Evolutionary conservation across 2,329 filamentous ascomycete species (phyloP).

Genomic region (Septoria linicola): DNA sequence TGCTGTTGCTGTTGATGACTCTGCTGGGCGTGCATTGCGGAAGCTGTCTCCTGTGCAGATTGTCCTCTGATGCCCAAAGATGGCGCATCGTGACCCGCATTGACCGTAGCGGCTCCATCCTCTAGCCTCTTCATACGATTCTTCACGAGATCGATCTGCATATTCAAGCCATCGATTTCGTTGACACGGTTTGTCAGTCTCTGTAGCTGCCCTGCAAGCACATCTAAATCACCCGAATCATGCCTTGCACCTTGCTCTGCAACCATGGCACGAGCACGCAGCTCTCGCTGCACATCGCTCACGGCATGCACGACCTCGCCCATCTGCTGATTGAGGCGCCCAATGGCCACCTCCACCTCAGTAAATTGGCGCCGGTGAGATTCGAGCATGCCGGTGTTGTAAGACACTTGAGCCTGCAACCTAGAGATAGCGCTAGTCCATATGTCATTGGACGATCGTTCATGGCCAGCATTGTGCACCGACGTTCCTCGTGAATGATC

Average conservation of each 20-base stretch:
- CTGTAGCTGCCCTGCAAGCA: conserved; percentile 44
- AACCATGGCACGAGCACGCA: conserved; percentile 31
- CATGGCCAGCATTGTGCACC: conserved; percentile 13
- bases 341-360: conserved; percentile 43
- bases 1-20: conserved; percentile 7
- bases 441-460: conserved; percentile 29
- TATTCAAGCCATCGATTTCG: conserved; percentile 49
- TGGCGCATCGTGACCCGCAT: conserved; percentile 8
- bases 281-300: conserved; percentile 40
- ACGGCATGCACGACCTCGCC: conserved; percentile 36
- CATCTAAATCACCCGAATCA: conserved; percentile 43
- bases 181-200: conserved; percentile 45
- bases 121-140: conserved; percentile 44
- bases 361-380: conserved; percentile 44
- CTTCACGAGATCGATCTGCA: conserved; percentile 51
- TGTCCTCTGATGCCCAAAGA: conserved; percentile 9
- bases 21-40: background rate
- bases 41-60: conserved; percentile 10
- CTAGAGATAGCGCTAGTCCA: conserved; percentile 45
- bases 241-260: conserved; percentile 24
- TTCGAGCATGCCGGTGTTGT: conserved; percentile 45
- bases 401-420: conserved; percentile 50
- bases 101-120: conserved; percentile 21
- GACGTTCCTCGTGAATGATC: conserved; percentile 21
- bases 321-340: conserved; percentile 44